phyloP scores from a whole-genome alignment of 257 asterid genomes.

The Nicotiana otophora region DNA sequence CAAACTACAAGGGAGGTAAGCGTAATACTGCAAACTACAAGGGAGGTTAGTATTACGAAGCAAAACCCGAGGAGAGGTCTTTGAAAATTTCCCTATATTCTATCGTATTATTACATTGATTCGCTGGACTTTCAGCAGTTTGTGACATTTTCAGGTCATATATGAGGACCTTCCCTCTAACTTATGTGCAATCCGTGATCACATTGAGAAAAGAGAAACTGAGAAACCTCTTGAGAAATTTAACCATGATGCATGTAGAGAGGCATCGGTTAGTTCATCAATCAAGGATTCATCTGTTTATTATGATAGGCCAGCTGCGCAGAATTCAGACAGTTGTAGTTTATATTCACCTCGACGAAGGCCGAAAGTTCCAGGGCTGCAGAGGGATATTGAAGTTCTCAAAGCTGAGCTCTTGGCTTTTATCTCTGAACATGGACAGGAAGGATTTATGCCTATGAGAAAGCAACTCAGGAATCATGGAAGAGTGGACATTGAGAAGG shows the following conservation, averaged over 20 bases:
- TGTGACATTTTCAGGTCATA: slow-evolving; percentile 52
- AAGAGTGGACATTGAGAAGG: slow-evolving; percentile 89
- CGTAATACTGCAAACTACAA: background rate
- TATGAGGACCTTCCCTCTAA: slow-evolving; percentile 97
- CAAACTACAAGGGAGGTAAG: background rate
- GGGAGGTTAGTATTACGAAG: background rate
- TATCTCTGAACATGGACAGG: slow-evolving; percentile 80
- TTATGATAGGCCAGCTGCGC: slow-evolving; percentile 18
- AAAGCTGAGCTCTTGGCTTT: slow-evolving; percentile 73
- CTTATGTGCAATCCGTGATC: slow-evolving; percentile 88
- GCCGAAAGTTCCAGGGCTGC: slow-evolving; percentile 82
- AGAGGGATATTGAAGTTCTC: slow-evolving; percentile 79
- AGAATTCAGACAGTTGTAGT: slow-evolving; percentile 25
- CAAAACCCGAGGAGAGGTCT: background rate
- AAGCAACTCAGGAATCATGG: slow-evolving; percentile 79
- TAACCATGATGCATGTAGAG: slow-evolving; percentile 13
- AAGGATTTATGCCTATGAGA: slow-evolving; percentile 98
- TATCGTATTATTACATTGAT: background rate
- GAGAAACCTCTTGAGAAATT: slow-evolving; percentile 21
- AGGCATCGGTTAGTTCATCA: slow-evolving; percentile 23
- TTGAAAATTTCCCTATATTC: background rate
- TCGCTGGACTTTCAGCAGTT: background rate
- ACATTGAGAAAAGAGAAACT: slow-evolving; percentile 49
- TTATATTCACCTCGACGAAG: slow-evolving; percentile 46
- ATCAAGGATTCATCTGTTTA: slow-evolving; percentile 16